Evolutionary conservation across 176 grass and related monocot genomes (phyloP), one percentile per base, ranked within the genome.

Genomic region (Microstegium vimineum): DNA sequence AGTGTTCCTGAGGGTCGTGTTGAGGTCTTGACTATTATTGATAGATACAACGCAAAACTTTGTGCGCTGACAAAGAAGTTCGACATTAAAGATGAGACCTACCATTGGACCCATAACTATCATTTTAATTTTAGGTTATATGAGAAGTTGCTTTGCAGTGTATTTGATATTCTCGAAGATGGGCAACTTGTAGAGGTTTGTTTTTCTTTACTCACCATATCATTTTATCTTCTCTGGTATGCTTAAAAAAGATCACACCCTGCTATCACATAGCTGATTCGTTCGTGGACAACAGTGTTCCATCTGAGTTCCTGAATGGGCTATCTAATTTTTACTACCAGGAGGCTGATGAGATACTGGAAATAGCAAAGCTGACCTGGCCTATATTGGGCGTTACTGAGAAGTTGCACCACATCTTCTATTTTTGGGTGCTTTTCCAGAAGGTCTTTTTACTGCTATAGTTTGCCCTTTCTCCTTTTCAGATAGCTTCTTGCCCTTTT

Each of bases 81-180:
- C 10, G 60, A 81, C 68, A 82, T 97, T 85, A 79, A 76, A 80
- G 73, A 79, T 12, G 90, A 92, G 74, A 91, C 67, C 65, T 91
- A 91, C 32, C 90, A 91, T 82, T 94, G 94, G 91, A 94, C 87
- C 45, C 76, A 64, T 32, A 92, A 82, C 52, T 97, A 92, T 71
- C 89, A 86, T 87, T 92, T 97, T 79, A 89, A 97, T 82, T 85
- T 90, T 76, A 94, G 81, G 77, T 17, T 97, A 65, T 97, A 97
- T 83, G 92, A 92, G 86, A 97, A 90, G 42, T 83, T 97, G 61
- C 92, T 97, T 69, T 90, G 37, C 77, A 92, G 86, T 81, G 87
- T 97, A 52, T 97, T 97, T 81, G 94, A 97, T 90, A 81, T 94
- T 87, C 94, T 97, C 16, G 94, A 97, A 91, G 92, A 94, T 73